Evolutionary conservation across 148 eudicot species (phyloP).

Genomic region (Arbutus unedo): DNA sequence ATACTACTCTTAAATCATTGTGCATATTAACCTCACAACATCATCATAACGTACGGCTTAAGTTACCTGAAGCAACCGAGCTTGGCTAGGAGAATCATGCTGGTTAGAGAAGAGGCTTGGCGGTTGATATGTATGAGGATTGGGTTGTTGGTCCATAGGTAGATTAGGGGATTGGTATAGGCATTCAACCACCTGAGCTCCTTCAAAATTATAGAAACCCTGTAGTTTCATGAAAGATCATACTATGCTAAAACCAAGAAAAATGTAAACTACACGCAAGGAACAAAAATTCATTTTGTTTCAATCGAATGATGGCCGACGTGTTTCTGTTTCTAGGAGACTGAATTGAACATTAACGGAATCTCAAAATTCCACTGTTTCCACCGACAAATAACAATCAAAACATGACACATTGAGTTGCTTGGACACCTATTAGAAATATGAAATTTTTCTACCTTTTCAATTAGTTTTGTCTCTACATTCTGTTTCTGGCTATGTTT

Average conservation of each 20-base stretch:
- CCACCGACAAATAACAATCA: too few species aligned
- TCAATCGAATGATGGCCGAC: background rate
- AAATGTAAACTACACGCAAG: background rate
- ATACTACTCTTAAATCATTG: background rate
- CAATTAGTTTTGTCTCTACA: too few species aligned
- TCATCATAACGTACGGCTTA: background rate
- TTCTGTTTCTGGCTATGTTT: too few species aligned
- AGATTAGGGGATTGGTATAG: conserved; percentile 14
- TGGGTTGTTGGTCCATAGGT: conserved; percentile 16
- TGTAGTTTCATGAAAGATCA: background rate
- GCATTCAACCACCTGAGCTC: conserved; percentile 17
- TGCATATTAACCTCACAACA: background rate
- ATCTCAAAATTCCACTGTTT: background rate
- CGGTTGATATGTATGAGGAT: conserved; percentile 10
- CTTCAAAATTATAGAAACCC: conserved; percentile 20
- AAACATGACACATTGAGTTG: too few species aligned
- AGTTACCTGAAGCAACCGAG: conserved; percentile 22
- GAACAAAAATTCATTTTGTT: background rate
- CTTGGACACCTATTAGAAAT: too few species aligned
- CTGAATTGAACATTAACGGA: background rate
- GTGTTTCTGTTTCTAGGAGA: background rate
- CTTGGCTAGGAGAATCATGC: conserved; percentile 16
- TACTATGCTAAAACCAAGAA: background rate
- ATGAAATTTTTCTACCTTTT: too few species aligned
- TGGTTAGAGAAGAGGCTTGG: conserved; percentile 23